Conservation (phyloP, 495 filamentous ascomycete species). For the Astrothelium macrocarpum region DNA sequence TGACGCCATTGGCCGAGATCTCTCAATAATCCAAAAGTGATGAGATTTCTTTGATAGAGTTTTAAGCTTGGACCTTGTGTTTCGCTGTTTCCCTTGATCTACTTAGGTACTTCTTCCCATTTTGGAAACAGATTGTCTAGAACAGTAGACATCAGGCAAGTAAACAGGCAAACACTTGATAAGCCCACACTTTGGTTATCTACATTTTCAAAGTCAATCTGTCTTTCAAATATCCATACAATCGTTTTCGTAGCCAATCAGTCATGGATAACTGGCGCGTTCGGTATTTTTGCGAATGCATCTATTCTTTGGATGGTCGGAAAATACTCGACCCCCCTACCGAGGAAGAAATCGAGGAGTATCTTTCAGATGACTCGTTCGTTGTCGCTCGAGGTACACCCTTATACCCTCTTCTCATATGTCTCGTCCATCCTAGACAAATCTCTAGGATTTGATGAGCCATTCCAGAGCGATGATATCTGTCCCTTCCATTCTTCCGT, state of each 20-base stretch:
- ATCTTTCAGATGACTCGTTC: not conserved
- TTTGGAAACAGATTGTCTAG: not conserved
- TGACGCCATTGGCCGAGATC: too few relatives aligned
- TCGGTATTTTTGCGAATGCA: slow-evolving; percentile 2
- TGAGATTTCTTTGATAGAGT: too few relatives aligned
- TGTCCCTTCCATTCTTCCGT: not conserved
- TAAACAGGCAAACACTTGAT: not conserved
- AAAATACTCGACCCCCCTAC: not conserved
- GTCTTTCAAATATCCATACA: not conserved
- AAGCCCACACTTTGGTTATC: not conserved
- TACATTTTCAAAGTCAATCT: not conserved
- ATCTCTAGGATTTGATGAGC: not conserved
- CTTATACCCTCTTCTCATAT: not conserved
- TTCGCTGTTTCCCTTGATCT: not conserved
- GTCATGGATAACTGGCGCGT: not conserved
- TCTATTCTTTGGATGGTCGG: not conserved
- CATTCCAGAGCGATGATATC: not conserved
- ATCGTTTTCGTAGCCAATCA: not conserved
- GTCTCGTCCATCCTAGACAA: not conserved
- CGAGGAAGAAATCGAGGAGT: not conserved
- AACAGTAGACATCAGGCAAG: too few relatives aligned
- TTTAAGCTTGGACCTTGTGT: not conserved
- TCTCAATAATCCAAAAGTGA: too few relatives aligned
- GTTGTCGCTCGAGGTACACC: not conserved
- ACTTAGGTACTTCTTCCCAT: not conserved